Base-by-base conservation (phyloP, 2,329 filamentous ascomycete genomes). In the Epichloe glyceriae region DNA sequence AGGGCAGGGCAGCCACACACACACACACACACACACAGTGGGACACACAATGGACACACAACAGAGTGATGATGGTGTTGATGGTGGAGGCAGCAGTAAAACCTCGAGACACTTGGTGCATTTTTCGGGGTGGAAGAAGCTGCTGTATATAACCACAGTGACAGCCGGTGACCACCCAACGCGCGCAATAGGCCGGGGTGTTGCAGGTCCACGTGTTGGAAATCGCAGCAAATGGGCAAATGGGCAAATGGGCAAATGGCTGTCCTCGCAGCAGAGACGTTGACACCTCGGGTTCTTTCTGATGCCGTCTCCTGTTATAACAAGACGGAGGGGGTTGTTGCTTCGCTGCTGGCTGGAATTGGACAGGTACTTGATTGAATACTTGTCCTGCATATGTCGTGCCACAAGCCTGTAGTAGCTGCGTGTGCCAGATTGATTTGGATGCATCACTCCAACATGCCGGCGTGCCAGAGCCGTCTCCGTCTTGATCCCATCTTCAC, bases 171-270 rank as follows among this genome's bases (percentile, higher is more conserved):
- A 43, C 33, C n/a, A n/a, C n/a, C n/a, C n/a, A n/a, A n/a, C 46
- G 22, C 41, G 50, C 20, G 39, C 50, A 40, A 43, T 19, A 14
- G 19, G 45, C 50, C 35, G 46, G 46, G 41, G 26, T 42, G 17
- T 37, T 37, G 46, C 50, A 42, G 47, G 43, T 52, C 50, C 50
- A 46, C 43, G 50, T 52, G 50, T 47, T 50, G n/a, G n/a, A n/a
- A n/a, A n/a, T n/a, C n/a, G n/a, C n/a, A n/a, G n/a, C n/a, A n/a
- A n/a, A n/a, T n/a, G n/a, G n/a, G n/a, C n/a, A n/a, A n/a, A n/a
- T n/a, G n/a, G n/a, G n/a, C n/a, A n/a, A n/a, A n/a, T n/a, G n/a
- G n/a, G n/a, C n/a, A n/a, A n/a, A n/a, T 45, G 34, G 41, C 20
- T 30, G 19, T 10, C 22, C 17, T 20, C 20, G 41, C 34, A 34